Conservation (phyloP, 441 rosid species). For the Brassica hybrid region DNA sequence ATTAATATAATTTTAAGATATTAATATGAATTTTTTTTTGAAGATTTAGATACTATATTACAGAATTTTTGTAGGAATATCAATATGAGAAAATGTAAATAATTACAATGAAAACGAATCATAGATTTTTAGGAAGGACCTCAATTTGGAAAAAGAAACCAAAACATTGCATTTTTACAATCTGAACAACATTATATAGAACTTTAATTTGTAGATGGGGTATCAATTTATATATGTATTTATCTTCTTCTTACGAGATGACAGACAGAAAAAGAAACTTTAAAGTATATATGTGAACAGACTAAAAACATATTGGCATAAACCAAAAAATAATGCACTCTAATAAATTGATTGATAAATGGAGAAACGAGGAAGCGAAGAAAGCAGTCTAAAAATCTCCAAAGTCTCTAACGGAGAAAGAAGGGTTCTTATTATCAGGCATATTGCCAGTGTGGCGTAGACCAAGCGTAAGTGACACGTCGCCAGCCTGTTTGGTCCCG, state of each 20-base stretch:
- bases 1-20: not conserved
- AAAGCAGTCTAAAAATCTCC: constrained; percentile 65
- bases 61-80: not conserved
- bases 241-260: constrained; percentile 37
- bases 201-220: constrained; percentile 10
- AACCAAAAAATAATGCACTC: constrained; percentile 5
- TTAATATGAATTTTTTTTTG: not conserved
- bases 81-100: not conserved
- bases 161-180: constrained; percentile 9
- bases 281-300: constrained; percentile 1
- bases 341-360: constrained; percentile 31
- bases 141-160: not conserved
- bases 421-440: constrained; percentile 69
- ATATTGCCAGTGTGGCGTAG: constrained; percentile 86
- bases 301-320: constrained; percentile 12
- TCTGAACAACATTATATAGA: constrained; percentile 11
- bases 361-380: constrained; percentile 42
- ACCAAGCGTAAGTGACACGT: constrained; percentile 97
- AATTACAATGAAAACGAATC: not conserved
- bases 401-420: constrained; percentile 83
- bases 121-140: not conserved
- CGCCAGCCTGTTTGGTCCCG: constrained; percentile 82
- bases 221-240: constrained; percentile 20
- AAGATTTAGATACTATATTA: not conserved
- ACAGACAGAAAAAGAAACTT: not conserved